Base-by-base conservation (phyloP, 352 stramenopile genomes). In the Globisporangium spinosum region DNA sequence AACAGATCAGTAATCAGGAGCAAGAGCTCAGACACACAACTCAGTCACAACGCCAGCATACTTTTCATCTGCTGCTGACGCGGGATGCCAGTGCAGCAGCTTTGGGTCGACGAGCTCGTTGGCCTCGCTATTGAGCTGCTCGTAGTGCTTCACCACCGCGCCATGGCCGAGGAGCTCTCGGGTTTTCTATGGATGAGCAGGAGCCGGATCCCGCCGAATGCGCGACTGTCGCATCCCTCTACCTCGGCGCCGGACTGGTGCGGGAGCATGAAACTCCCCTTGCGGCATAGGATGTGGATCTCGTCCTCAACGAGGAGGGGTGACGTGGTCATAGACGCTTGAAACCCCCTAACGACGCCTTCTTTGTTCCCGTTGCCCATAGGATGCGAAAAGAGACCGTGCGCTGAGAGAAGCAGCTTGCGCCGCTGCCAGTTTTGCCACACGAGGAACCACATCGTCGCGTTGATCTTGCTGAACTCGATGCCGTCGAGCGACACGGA, bases 381-480 rank as follows among this genome's bases (percentile, higher is more conserved):
- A 12, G 49, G 65, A 12, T 68, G 68, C 27, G 73, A 72, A 22
- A 85, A 87, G 23, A 84, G 49, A 7, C 64, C 65, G 59, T 85
- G 77, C 4, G 68, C 71, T 1, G 58, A 43, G 6, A 83, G 71
- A 35, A 88, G 32, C 2, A 77, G 75, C 65, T 90, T 90, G 8
- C 85, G 74, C 32, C 83, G 86, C 64, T 94, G 85, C 87, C 87
- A 95, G 67, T 92, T 95, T 29, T 90, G 82, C 87, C 87, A 95
- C n/a, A 77, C 75, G 34, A 93, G 67, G 60, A 91, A 91, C 84
- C 81, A 94, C 17, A 83, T 80, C 8, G 72, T 65, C 4, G 81
- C 76, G 58, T 77, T 86, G 5, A 84, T 69, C 2, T 68, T 57
- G 64, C 77, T 87, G 70, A 93, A 93, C 32, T 90, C 82, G 25